Base-by-base conservation (phyloP, 2,329 filamentous ascomycete species). In the Talaromyces rugulosus region DNA sequence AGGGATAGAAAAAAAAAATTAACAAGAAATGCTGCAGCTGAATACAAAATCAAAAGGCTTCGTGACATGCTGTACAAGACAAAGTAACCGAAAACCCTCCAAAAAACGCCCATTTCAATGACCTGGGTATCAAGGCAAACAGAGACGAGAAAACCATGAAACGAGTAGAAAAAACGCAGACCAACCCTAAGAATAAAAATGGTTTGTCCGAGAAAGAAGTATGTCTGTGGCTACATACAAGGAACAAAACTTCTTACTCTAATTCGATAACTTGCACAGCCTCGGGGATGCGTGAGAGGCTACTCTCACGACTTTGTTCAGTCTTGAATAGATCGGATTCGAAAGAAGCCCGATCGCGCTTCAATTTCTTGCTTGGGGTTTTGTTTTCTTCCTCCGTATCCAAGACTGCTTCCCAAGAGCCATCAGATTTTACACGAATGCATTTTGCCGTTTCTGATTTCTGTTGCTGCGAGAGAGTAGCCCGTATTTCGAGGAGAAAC, bases 401-500 rank as follows among this genome's bases (percentile, higher is more conserved):
- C 8, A 67, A 66, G 64, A 82, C 85, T 3, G 83, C 75, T 56
- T 78, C 80, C 91, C 90, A 95, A 1, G 74, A 80, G 0, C 90
- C 89, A 71, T 91, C 84, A 1, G 81, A 76, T 18, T 83, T 78
- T 1, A 93, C 83, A 5, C 85, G 74, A 59, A 94, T 89, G 0
- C 85, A 82, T 66, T 86, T 85, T 0, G 80, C 81, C 27, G 80
- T 78, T 4, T 79, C 74, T 33, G 87, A 70, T 42, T 80, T 75
- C 18, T 81, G 77, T 30, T 80, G 75, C 11, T 72, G 67, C 50
- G 79, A 78, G 11, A 96, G 78, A 54, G 82, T 73, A 1, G 74
- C 69, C 14, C 86, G 82, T 0, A 97, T 86, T 0, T 83, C 76
- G 12, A 81, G 71, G 52, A 97, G 79, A 71, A 92, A 97, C 1